Evolutionary conservation across 345 rosid species (phyloP).

Genomic region (Clarkia xantiana): DNA sequence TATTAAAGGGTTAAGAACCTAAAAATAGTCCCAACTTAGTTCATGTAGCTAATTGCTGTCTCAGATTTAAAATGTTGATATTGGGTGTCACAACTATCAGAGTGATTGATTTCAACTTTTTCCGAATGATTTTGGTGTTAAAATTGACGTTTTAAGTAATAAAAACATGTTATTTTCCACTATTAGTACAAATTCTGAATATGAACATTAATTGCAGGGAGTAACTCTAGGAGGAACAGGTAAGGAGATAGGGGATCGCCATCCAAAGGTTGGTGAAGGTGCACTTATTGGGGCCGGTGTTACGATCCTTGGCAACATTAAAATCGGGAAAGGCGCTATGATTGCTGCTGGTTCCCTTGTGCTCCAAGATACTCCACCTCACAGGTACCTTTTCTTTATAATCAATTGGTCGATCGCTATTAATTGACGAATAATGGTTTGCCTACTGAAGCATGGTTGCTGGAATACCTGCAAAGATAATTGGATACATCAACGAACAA

Average conservation of each 20-base stretch:
- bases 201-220: constrained; percentile 26
- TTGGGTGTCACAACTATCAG: too few relatives aligned
- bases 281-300: constrained; percentile 73
- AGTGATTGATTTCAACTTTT: too few relatives aligned
- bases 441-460: constrained; percentile 48
- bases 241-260: constrained; percentile 67
- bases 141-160: too few relatives aligned
- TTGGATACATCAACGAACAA: constrained; percentile 45
- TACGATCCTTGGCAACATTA: constrained; percentile 69
- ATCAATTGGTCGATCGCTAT: neutral
- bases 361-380: constrained; percentile 55
- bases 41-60: too few relatives aligned
- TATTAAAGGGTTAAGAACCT: too few relatives aligned
- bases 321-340: constrained; percentile 77
- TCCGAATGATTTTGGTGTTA: too few relatives aligned
- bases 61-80: too few relatives aligned
- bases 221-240: constrained; percentile 89
- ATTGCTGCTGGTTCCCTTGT: constrained; percentile 82
- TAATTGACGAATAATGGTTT: neutral
- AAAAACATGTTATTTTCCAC: too few relatives aligned
- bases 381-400: constrained; percentile 35
- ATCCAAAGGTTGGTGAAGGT: constrained; percentile 80
- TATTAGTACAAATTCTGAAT: too few relatives aligned
- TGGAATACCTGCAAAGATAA: constrained; percentile 56
- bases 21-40: too few relatives aligned